Conservation (phyloP, 768 basidiomycete species). For the Tricholomella constricta region DNA sequence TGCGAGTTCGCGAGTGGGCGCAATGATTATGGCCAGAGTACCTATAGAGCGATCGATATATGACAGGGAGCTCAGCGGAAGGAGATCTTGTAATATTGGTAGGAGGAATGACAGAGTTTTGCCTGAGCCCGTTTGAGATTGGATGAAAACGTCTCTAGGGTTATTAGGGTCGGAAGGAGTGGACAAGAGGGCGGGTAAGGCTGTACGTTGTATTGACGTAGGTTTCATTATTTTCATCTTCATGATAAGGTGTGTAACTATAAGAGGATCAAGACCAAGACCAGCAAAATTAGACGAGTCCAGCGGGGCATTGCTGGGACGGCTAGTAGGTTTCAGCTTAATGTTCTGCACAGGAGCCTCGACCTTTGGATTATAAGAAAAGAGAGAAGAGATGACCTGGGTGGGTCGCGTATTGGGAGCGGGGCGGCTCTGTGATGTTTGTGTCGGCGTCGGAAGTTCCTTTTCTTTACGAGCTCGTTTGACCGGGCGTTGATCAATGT, state of each 20-base stretch:
- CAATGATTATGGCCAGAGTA: conserved; percentile 91
- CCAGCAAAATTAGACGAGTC: conserved; percentile 80
- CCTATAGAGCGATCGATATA: conserved; percentile 96
- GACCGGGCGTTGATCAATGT: conserved; percentile 34
- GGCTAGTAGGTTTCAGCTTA: conserved; percentile 27
- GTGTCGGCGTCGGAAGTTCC: conserved; percentile 22
- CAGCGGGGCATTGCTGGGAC: conserved; percentile 85
- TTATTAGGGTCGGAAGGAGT: conserved; percentile 34
- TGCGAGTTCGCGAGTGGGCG: conserved; percentile 93
- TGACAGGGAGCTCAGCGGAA: conserved; percentile 85
- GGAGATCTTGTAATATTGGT: conserved; percentile 92
- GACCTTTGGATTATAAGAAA: conserved; percentile 79
- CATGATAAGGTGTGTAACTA: conserved; percentile 71
- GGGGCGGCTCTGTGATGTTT: conserved; percentile 23
- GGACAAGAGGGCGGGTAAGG: conserved; percentile 56
- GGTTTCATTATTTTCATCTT: conserved; percentile 87
- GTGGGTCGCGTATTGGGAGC: conserved; percentile 33
- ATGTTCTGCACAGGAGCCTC: conserved; percentile 38
- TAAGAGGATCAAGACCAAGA: conserved; percentile 80
- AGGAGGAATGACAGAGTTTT: conserved; percentile 94
- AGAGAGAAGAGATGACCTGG: conserved; percentile 87
- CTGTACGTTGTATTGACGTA: conserved; percentile 85
- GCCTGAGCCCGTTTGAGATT: conserved; percentile 96
- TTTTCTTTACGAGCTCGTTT: conserved; percentile 44
- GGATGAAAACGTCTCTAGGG: conserved; percentile 84